Evolutionary conservation across 805 yeast species (phyloP).

Genomic region (Soucietia sequanensis): DNA sequence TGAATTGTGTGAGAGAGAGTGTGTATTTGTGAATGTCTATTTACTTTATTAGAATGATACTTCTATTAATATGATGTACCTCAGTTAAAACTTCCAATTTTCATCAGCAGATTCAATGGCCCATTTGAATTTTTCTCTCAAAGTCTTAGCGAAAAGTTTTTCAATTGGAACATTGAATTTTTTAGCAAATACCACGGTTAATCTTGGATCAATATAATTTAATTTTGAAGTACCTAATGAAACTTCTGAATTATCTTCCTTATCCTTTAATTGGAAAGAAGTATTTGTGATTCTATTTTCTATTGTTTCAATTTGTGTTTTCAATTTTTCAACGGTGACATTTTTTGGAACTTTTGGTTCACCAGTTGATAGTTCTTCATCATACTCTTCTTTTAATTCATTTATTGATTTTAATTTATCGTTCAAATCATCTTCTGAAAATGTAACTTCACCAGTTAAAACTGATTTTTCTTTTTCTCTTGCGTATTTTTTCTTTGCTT

Average conservation of each 20-base stretch:
- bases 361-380: slow-evolving; percentile 57
- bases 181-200: slow-evolving; percentile 86
- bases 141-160: slow-evolving; percentile 84
- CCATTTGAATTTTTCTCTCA: slow-evolving; percentile 93
- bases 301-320: slow-evolving; percentile 65
- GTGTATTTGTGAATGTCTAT: neutral
- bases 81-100: slow-evolving; percentile 71
- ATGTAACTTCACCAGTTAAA: slow-evolving; percentile 28
- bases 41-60: neutral
- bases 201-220: slow-evolving; percentile 93
- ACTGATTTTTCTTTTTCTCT: slow-evolving; percentile 75
- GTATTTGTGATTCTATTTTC: slow-evolving; percentile 71
- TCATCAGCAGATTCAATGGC: slow-evolving; percentile 90
- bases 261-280: slow-evolving; percentile 77
- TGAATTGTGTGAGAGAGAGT: no score
- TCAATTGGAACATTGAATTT: slow-evolving; percentile 87
- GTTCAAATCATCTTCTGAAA: slow-evolving; percentile 49
- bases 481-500: slow-evolving; percentile 59
- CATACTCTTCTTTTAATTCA: slow-evolving; percentile 50
- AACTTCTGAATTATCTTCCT: slow-evolving; percentile 91
- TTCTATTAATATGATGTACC: neutral
- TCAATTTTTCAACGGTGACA: slow-evolving; percentile 65
- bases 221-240: slow-evolving; percentile 90
- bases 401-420: slow-evolving; percentile 57
- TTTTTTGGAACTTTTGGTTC: slow-evolving; percentile 52